Evolutionary conservation across 2,329 filamentous ascomycete species (phyloP).

Genomic region (Ophiocordyceps camponoti-saundersi): DNA sequence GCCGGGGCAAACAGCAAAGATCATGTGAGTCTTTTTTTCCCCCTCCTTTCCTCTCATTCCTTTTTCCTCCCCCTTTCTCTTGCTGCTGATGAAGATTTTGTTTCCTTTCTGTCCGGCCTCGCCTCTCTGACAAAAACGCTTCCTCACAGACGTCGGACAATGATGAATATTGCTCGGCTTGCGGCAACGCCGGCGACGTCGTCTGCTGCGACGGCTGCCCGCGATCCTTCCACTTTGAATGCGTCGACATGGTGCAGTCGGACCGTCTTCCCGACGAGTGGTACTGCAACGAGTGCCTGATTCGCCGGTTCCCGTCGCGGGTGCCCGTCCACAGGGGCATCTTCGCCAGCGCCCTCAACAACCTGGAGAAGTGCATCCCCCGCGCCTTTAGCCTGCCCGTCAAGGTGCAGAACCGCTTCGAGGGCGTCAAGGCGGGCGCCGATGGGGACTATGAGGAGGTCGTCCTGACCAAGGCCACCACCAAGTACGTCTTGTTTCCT

Average conservation of each 20-base stretch:
- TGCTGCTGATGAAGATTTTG: not conserved
- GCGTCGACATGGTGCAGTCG: slow-evolving; percentile 65
- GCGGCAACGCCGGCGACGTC: slow-evolving; percentile 67
- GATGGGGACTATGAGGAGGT: slow-evolving; percentile 71
- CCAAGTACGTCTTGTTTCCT: slow-evolving; percentile 35
- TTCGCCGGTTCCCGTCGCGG: slow-evolving; percentile 28
- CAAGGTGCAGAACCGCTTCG: slow-evolving; percentile 58
- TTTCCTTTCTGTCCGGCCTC: not conserved
- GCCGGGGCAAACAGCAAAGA: slow-evolving; percentile 35
- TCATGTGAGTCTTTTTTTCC: slow-evolving; percentile 23
- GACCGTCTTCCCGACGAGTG: slow-evolving; percentile 57
- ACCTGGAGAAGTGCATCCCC: slow-evolving; percentile 51
- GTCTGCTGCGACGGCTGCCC: slow-evolving; percentile 89
- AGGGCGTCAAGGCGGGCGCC: slow-evolving; percentile 57
- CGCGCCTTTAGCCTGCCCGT: slow-evolving; percentile 57
- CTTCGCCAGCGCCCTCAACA: slow-evolving; percentile 46
- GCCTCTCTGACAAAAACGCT: not conserved
- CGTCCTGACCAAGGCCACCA: slow-evolving; percentile 32
- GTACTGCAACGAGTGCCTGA: slow-evolving; percentile 63
- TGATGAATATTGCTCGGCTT: slow-evolving; percentile 79
- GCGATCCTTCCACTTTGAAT: slow-evolving; percentile 78
- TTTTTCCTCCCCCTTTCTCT: too few relatives aligned
- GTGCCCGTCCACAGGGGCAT: slow-evolving; percentile 31
- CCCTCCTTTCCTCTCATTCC: too few relatives aligned
- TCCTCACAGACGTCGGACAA: slow-evolving; percentile 39